Evolutionary conservation across 2,329 filamentous ascomycete genomes (phyloP), one percentile per base, ranked within the genome.

Genomic region (Cercospora sojina): DNA sequence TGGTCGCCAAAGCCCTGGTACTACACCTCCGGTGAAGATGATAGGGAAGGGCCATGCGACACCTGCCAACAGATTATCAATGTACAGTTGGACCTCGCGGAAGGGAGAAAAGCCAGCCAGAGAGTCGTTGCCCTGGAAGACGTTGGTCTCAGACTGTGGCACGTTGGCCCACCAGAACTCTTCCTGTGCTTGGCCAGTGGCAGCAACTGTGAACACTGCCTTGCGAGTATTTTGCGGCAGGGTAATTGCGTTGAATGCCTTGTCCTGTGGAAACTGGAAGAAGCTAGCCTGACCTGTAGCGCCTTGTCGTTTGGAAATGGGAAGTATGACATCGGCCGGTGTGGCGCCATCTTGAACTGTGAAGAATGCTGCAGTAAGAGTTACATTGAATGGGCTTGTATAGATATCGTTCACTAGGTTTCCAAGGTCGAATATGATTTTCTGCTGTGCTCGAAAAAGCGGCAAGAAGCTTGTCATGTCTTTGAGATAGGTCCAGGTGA

Each of bases 1-100:
- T 0, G 92, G 92, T 6, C 91, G 83, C 85, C 93, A 92, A 43
- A 95, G 84, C 1, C 87, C 87, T 4, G 91, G 91, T 0, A 90
- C 88, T 5, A 96, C 83, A 1, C 91, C 91, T 2, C 92, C 92
- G 0, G 92, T 93, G 72, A 93, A 94, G 58, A 96, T 89, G 18
- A 92, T 84, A 0, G 91, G 91, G 72, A 91, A 94, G 0, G 92
- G 92, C 91, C 90, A 95, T 32, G 87, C 85, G 1, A 93, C 87
- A 2, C 91, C 92, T 1, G 90, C 90, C 23, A 94, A 78, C 18
- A 84, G 79, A 1, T 86, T 90, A 74, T 96, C 91, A 61, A 96
- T 91, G 51, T 86, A 81, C 0, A 95, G 80, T 72, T 93, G 91
- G 1, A 95, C 84, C 79, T 96, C 92, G 23, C 92, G 87, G 76